Evolutionary conservation across 2,329 filamentous ascomycete genomes (phyloP), one percentile per base, ranked within the genome.

Genomic region (Aspergillus fijiensis): DNA sequence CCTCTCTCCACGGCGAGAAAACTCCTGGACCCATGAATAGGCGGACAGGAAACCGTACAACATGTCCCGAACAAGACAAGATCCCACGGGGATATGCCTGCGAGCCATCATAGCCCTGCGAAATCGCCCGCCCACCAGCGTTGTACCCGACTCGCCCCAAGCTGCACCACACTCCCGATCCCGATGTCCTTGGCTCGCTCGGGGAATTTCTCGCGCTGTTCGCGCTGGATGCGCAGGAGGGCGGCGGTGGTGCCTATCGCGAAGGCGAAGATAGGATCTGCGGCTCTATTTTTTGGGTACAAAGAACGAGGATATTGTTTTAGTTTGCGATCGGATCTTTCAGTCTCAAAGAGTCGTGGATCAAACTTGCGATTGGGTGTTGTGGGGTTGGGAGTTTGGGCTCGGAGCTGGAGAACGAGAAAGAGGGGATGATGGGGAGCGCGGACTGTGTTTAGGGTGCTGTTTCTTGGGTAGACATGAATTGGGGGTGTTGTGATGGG

Each of bases 181-280:
- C 69, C 67, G 42, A 76, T 70, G 51, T 76, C 72, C 10, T 70
- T 65, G 16, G 75, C 73, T 31, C 69, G 67, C 29, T 75, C 70
- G 4, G 76, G 78, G 49, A 75, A 69, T 65, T 79, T 78, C 63
- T 84, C 82, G 48, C 72, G 76, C 69, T 85, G 79, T 63, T 85
- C 84, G 12, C 83, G 78, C 58, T 79, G 81, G 64, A 85, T 82
- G n/a, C 83, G 79, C 21, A 82, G 72, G 23, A 77, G 71, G 12
- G 83, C 80, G n/a, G 84, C 82, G 9, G 80, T 77, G 10, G 80
- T 69, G 51, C 84, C 84, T 67, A 85, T 83, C 25, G 67, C 57
- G 21, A 73, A 59, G 25, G 83, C 83, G 66, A 86, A 86, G 60
- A 85, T 57, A 33, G 84, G 84, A 67, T 86, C 84, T 5, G 75